phyloP scores from a whole-genome alignment of 768 basidiomycete genomes.

The Lactarius evosmus region DNA sequence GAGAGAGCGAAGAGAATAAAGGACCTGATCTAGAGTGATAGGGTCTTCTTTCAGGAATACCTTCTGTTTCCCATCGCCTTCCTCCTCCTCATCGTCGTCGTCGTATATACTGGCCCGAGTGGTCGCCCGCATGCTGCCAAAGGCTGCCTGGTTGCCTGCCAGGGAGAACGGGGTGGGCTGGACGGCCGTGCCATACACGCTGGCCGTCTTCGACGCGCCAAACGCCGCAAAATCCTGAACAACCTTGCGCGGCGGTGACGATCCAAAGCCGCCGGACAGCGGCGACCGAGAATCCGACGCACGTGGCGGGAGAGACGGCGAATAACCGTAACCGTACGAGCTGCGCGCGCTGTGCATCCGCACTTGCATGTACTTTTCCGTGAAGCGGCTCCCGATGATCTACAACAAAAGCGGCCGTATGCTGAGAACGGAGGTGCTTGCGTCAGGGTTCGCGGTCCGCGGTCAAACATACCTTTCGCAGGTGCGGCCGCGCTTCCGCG shows the following conservation, averaged over 20 bases:
- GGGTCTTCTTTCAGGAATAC: slow-evolving; percentile 78
- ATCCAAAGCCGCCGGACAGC: slow-evolving; percentile 38
- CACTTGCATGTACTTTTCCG: slow-evolving; percentile 89
- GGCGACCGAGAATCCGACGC: slow-evolving; percentile 40
- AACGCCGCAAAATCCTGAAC: slow-evolving; percentile 88
- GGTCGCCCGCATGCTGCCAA: slow-evolving; percentile 65
- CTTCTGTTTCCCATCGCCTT: slow-evolving; percentile 55
- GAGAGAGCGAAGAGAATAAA: slow-evolving; percentile 26
- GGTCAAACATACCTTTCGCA: slow-evolving; percentile 66
- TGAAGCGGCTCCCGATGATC: slow-evolving; percentile 95
- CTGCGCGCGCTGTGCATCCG: slow-evolving; percentile 56
- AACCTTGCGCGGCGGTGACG: slow-evolving; percentile 59
- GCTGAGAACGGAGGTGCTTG: background rate
- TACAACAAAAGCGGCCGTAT: slow-evolving; percentile 35
- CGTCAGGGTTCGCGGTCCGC: background rate
- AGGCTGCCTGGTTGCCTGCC: slow-evolving; percentile 78
- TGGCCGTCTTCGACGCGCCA: slow-evolving; percentile 66
- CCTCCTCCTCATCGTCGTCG: slow-evolving; percentile 71
- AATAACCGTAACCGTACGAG: slow-evolving; percentile 52
- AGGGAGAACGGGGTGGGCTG: slow-evolving; percentile 76
- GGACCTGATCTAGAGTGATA: slow-evolving; percentile 90
- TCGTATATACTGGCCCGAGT: slow-evolving; percentile 46
- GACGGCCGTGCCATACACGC: slow-evolving; percentile 83
- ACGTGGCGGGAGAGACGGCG: slow-evolving; percentile 46
- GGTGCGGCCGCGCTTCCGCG: slow-evolving; percentile 65